Conservation (phyloP, 352 stramenopile species). For the Phytophthora ohioensis region DNA sequence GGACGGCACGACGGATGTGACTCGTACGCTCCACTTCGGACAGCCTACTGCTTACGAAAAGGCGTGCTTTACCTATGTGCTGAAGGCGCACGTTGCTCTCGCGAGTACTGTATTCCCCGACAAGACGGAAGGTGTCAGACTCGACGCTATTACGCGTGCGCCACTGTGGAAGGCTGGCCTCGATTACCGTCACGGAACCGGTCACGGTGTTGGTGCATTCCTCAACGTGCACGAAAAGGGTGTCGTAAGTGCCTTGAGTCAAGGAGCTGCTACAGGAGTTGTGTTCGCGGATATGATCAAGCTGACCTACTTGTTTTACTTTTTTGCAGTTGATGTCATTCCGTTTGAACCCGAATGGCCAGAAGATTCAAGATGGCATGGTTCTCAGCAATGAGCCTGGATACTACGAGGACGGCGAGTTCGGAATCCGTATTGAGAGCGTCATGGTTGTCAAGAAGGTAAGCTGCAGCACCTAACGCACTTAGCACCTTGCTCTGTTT, state of each 20-base stretch:
- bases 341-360: constrained; percentile 78
- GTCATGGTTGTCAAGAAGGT: constrained; percentile 95
- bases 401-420: constrained; percentile 98
- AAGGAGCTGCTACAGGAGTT: background rate
- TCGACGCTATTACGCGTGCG: constrained; percentile 97
- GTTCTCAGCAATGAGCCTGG: constrained; percentile 98
- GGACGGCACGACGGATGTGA: constrained; percentile 99
- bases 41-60: constrained; percentile 92
- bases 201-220: constrained; percentile 97
- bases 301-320: constrained; percentile 13
- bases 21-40: constrained; percentile 98
- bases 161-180: constrained; percentile 94
- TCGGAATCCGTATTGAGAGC: constrained; percentile 99
- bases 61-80: constrained; percentile 96
- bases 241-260: constrained; percentile 50
- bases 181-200: constrained; percentile 98
- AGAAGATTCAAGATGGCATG: constrained; percentile 95
- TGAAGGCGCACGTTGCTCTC: constrained; percentile 98
- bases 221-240: constrained; percentile 98
- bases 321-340: constrained; percentile 79
- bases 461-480: constrained; percentile 11
- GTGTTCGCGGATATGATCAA: background rate
- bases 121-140: constrained; percentile 94
- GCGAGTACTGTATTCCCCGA: constrained; percentile 88
- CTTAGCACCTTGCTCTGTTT: background rate